phyloP scores from a whole-genome alignment of 768 basidiomycete species.

The Kwoniella heveanensis region DNA sequence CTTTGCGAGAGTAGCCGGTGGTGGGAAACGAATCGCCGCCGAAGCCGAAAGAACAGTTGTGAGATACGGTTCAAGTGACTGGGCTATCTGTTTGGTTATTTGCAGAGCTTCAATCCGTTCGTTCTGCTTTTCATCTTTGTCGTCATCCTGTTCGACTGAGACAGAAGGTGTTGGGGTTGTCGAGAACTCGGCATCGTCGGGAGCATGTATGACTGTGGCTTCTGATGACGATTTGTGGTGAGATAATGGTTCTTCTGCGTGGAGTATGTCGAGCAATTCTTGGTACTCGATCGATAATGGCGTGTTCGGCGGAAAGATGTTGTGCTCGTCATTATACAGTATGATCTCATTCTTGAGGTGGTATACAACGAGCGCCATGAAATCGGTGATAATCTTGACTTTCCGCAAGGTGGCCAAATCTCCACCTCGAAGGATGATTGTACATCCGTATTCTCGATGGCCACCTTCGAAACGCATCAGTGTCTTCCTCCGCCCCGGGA shows the following conservation, averaged over 20 bases:
- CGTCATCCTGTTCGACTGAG: constrained; percentile 7
- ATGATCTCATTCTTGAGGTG: constrained; percentile 84
- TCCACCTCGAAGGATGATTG: constrained; percentile 85
- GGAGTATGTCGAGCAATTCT: constrained; percentile 33
- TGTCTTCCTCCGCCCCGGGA: constrained; percentile 91
- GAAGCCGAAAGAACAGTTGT: constrained; percentile 91
- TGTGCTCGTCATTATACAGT: constrained; percentile 57
- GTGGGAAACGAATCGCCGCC: constrained; percentile 85
- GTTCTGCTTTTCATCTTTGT: constrained; percentile 30
- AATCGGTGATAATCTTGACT: constrained; percentile 89
- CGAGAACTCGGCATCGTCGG: not conserved
- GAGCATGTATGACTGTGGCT: constrained; percentile 1
- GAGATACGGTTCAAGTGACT: constrained; percentile 79
- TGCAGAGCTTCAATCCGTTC: constrained; percentile 29
- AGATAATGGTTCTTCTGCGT: constrained; percentile 54
- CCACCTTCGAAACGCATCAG: constrained; percentile 99
- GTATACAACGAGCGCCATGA: constrained; percentile 87
- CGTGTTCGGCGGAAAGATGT: constrained; percentile 49
- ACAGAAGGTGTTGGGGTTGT: constrained; percentile 8
- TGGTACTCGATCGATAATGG: constrained; percentile 30
- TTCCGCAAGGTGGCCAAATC: constrained; percentile 76
- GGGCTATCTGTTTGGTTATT: constrained; percentile 68
- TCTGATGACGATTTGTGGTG: constrained; percentile 57
- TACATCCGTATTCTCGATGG: constrained; percentile 87
- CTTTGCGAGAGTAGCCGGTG: constrained; percentile 79